Percentiles rank a stretch among this genome's conserved stretches.
These are phyloP conservation scores for Podaxis sp. DNA, from an alignment of 768 basidiomycete genomes.

Conservation along the genomic window DNA sequence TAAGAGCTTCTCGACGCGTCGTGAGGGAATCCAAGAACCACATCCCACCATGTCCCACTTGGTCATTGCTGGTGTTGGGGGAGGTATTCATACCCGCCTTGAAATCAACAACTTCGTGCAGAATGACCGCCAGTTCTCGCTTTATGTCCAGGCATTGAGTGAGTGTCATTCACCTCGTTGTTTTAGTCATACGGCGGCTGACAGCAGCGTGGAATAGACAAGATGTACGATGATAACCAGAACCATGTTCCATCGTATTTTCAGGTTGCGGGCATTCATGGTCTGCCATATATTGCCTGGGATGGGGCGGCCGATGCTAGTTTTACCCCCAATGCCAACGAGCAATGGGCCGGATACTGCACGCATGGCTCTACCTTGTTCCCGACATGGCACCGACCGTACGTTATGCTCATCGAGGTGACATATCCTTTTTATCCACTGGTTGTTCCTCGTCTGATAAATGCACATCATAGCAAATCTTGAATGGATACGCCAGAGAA, in stretches of 20 bases:
- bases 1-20: too few species aligned
- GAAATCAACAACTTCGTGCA: slow-evolving; percentile 41
- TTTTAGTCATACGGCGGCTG: slow-evolving; percentile 13
- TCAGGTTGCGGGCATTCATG: slow-evolving; percentile 48
- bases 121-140: slow-evolving; percentile 40
- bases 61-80: slow-evolving; percentile 22
- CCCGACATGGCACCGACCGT: slow-evolving; percentile 55
- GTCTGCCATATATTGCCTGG: slow-evolving; percentile 42
- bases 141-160: slow-evolving; percentile 50
- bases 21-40: too few species aligned
- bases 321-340: slow-evolving; percentile 17
- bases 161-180: slow-evolving; percentile 13
- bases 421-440: background rate
- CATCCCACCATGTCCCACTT: slow-evolving; percentile 11
- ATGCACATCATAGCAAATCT: slow-evolving; percentile 34
- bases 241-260: slow-evolving; percentile 33
- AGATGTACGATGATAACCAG: slow-evolving; percentile 27
- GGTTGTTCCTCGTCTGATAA: background rate
- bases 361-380: slow-evolving; percentile 50
- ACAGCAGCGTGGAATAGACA: slow-evolving; percentile 16
- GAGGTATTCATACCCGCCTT: slow-evolving; percentile 32
- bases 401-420: slow-evolving; percentile 48
- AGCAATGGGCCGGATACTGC: slow-evolving; percentile 45
- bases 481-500: slow-evolving; percentile 33
- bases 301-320: slow-evolving; percentile 29